phyloP scores from a whole-genome alignment of 352 stramenopile species.

The Globisporangium mamillatum region DNA sequence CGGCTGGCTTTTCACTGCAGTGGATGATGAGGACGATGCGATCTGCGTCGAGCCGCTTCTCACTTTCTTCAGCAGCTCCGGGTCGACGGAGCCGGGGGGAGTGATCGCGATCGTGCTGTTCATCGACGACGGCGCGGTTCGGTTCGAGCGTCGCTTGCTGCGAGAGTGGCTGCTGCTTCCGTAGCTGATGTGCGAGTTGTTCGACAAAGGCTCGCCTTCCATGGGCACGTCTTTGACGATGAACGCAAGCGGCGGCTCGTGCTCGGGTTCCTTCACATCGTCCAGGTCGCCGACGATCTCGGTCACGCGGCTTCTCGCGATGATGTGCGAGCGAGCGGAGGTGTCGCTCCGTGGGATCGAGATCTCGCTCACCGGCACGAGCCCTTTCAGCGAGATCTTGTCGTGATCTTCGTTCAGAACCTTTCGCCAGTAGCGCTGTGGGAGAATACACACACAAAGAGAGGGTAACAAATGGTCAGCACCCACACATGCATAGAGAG shows the following conservation, averaged over 20 bases:
- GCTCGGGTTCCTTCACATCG: slow-evolving; percentile 14
- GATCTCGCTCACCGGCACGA: slow-evolving; percentile 19
- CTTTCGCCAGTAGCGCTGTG: slow-evolving; percentile 38
- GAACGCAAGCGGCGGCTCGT: slow-evolving; percentile 18
- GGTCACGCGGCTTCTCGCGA: slow-evolving; percentile 16
- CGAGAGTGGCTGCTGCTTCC: not conserved
- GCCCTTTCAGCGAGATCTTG: slow-evolving; percentile 25
- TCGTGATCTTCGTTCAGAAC: slow-evolving; percentile 32
- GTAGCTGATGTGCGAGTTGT: not conserved
- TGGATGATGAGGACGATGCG: slow-evolving; percentile 4
- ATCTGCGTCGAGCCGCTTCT: slow-evolving; percentile 15
- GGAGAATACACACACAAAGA: not conserved
- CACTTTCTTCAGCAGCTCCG: slow-evolving; percentile 14
- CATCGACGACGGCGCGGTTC: not conserved
- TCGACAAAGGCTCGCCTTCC: slow-evolving; percentile 5
- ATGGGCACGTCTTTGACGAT: slow-evolving; percentile 8
- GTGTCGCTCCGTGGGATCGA: slow-evolving; percentile 18
- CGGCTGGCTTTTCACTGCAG: not conserved
- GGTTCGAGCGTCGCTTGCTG: slow-evolving; percentile 12
- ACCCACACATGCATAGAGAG: not conserved
- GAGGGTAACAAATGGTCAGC: not conserved
- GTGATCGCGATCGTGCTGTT: slow-evolving; percentile 7
- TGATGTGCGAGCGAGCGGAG: slow-evolving; percentile 20
- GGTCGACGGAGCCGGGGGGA: slow-evolving; percentile 8
- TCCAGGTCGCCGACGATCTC: slow-evolving; percentile 15